Evolutionary conservation across 176 grass and related monocot genomes (phyloP), one percentile per base, ranked within the genome.

Genomic region (Olyra latifolia): DNA sequence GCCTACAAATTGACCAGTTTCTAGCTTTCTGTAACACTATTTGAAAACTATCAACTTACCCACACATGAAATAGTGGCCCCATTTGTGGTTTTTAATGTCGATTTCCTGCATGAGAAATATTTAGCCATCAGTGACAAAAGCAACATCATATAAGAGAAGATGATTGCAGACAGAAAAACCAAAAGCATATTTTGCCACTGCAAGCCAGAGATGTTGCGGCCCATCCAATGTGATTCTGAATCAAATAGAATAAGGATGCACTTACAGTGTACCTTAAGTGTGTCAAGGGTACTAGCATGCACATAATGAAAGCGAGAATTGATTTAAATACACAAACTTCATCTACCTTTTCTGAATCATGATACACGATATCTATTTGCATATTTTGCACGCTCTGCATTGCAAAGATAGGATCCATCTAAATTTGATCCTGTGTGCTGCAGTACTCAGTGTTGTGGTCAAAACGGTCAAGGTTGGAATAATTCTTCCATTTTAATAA

Each of bases 31-130:
- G 29, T 10, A 53, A 20, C 53, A 29, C 6, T 43, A 25, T 65
- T 30, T 78, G 17, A 45, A 66, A 66, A 35, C 25, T 75, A 62
- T 24, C n/a, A 85, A 70, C 92, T 93, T 83, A 95, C 96, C 96
- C 96, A 23, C 96, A 98, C 76, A 98, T 91, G 69, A 98, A 98
- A 63, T 98, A 98, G 70, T 98, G 96, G 16, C 92, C 96, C 96
- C 96, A 98, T 77, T 89, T 93, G 80, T 98, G 96, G 56, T 95
- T 93, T 81, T 93, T 98, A 65, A 93, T 68, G 86, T 98, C 96
- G 78, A 98, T 79, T 89, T 91, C 92, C 96, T 98, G 92, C 50
- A 42, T 23, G 1, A 79, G 2, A 63, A 90, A 83, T 11, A 77
- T 43, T 58, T 48, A 78, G 7, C 60, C 3, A 59, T n/a, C 44